Conservation (phyloP, 306 rosid genomes). For the Cicer arietinum region DNA sequence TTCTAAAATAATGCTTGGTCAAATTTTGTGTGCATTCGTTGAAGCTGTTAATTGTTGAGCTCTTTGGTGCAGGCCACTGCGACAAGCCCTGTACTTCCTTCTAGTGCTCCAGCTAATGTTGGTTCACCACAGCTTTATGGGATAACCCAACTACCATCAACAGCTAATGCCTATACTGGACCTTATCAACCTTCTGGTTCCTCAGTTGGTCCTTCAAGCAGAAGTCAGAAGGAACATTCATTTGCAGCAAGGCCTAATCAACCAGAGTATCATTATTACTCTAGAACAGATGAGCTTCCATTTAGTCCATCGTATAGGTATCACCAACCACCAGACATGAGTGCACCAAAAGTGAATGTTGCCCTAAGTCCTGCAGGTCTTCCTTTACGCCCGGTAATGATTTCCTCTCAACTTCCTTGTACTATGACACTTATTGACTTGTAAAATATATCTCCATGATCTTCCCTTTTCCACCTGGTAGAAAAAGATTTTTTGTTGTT, state of each 20-base stretch:
- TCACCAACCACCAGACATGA: slow-evolving; percentile 76
- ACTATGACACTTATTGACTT: slow-evolving; percentile 36
- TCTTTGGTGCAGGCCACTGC: slow-evolving; percentile 66
- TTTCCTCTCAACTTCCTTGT: slow-evolving; percentile 43
- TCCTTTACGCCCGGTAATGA: slow-evolving; percentile 92
- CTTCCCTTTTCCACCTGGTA: slow-evolving; percentile 24
- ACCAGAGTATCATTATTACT: slow-evolving; percentile 80
- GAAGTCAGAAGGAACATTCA: slow-evolving; percentile 71
- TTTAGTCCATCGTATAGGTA: slow-evolving; percentile 86
- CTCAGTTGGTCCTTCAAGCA: slow-evolving; percentile 62
- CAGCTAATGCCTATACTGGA: slow-evolving; percentile 70
- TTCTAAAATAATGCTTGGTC: slow-evolving; percentile 41
- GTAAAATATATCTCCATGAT: slow-evolving; percentile 32
- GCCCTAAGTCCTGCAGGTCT: slow-evolving; percentile 74
- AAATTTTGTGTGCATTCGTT: slow-evolving; percentile 40
- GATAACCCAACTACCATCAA: slow-evolving; percentile 66
- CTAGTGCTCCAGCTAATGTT: slow-evolving; percentile 65
- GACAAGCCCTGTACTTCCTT: slow-evolving; percentile 72
- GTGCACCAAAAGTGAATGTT: slow-evolving; percentile 59
- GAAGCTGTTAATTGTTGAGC: slow-evolving; percentile 44
- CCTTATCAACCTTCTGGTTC: slow-evolving; percentile 67
- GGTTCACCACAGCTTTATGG: slow-evolving; percentile 72
- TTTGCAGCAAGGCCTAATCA: slow-evolving; percentile 92
- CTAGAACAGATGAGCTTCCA: slow-evolving; percentile 86
- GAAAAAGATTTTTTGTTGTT: slow-evolving; percentile 15